Base-by-base conservation (phyloP, 805 yeast species). In the Metschnikowia colocasiae region DNA sequence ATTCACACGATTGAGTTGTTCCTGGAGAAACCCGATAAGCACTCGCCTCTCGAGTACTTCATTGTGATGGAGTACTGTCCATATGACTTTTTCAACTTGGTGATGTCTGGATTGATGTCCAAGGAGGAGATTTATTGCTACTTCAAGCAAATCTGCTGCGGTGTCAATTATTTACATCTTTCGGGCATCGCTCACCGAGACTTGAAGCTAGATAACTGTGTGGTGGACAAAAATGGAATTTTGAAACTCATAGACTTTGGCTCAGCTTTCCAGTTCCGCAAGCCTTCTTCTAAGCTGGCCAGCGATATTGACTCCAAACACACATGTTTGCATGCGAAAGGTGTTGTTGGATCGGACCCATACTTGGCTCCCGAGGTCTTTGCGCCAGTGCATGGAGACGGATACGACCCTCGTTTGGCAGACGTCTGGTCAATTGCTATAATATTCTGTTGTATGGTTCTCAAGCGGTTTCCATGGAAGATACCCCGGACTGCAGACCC, bases 391-490 rank as follows among this genome's bases (percentile, higher is more conserved):
- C 45, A 59, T 19, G 62, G 60, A 22, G 50, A 55, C 19, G 75
- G 75, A 2, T 92, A 92, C 64, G 97, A 92, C 63, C 94, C 97
- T 16, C 79, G 94, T 43, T 82, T 85, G 5, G 88, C 83, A 2
- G 99, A 92, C 63, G 80, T 91, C 19, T 92, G 99, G 99, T 87
- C 96, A 1, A 72, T 88, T 45, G 98, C 96, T 0, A 87, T 92
- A 25, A 88, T 94, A 45, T 92, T 78, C 62, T 89, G 96, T 63
- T 91, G 98, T 68, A 87, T 90, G 91, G 74, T 85, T 2, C 69
- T 91, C 55, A 80, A 85, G 55, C 69, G 96, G 50, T 92, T 92
- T 67, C 98, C 99, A 1, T 92, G 99, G 99, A 89, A 89, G 63
- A 79, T 91, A 2, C 97, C 97, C n/a, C 82, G 84, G 54, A 67